These are phyloP conservation scores for Pyrenophora graminea DNA, from an alignment of 2,329 filamentous ascomycete genomes.

Conservation along the genomic window DNA sequence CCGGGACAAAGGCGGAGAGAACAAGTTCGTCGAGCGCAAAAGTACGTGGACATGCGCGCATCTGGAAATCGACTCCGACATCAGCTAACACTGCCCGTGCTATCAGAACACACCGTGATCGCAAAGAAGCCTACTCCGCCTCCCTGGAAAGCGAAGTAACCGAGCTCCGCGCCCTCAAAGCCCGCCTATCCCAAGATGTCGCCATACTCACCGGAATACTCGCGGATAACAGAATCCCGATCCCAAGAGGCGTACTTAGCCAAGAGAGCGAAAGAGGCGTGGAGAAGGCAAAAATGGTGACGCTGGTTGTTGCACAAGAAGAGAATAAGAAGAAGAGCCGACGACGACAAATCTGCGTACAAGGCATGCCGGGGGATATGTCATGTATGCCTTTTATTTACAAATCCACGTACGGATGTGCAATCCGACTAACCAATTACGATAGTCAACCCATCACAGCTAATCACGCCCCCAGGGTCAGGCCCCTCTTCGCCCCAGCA, in stretches of 20 bases:
- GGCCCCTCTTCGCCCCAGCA: not conserved
- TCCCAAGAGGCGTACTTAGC: not conserved
- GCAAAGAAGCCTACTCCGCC: slow-evolving; percentile 41
- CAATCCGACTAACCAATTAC: not conserved
- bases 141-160: slow-evolving; percentile 36
- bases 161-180: slow-evolving; percentile 38
- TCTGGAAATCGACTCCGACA: too few species aligned
- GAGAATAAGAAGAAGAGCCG: slow-evolving; percentile 1
- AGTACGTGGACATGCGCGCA: slow-evolving; percentile 10
- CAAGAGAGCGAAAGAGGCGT: not conserved
- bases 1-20: slow-evolving; percentile 36
- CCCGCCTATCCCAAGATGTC: slow-evolving; percentile 32
- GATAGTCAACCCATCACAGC: not conserved
- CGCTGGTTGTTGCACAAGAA: not conserved
- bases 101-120: slow-evolving; percentile 36
- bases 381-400: not conserved
- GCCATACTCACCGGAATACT: slow-evolving; percentile 25
- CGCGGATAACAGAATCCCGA: slow-evolving; percentile 20
- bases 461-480: not conserved
- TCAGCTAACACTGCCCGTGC: not conserved
- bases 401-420: not conserved
- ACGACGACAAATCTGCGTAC: slow-evolving; percentile 6
- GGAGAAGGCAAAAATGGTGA: not conserved
- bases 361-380: not conserved
- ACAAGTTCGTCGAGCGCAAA: slow-evolving; percentile 46